phyloP scores from a whole-genome alignment of 768 basidiomycete species.

The Paxillus involutus region DNA sequence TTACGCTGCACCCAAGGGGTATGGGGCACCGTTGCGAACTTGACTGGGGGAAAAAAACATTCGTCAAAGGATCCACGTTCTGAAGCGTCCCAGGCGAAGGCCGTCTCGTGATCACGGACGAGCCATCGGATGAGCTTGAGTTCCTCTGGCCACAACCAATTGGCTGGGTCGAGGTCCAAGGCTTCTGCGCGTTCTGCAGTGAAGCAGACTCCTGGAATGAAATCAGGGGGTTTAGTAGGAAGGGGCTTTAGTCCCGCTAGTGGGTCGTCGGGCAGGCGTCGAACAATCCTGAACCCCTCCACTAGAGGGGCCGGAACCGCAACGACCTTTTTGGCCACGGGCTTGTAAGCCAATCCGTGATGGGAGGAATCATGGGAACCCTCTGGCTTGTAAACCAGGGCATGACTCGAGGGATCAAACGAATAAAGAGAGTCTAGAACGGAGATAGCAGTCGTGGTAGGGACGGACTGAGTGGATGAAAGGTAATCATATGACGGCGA shows the following conservation, averaged over 20 bases:
- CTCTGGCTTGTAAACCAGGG: no score
- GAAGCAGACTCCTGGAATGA: background rate
- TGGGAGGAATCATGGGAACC: no score
- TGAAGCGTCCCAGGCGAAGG: conserved; percentile 38
- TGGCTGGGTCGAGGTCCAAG: background rate
- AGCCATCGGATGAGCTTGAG: background rate
- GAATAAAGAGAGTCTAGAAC: no score
- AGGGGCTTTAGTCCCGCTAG: background rate
- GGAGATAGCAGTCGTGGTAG: no score
- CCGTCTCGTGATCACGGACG: conserved; percentile 18
- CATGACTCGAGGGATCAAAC: no score
- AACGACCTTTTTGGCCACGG: background rate
- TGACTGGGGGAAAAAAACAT: conserved; percentile 33
- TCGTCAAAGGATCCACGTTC: conserved; percentile 34
- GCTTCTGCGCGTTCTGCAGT: background rate
- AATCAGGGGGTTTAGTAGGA: background rate
- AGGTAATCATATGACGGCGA: no score
- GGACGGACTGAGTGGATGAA: no score
- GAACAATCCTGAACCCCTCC: background rate
- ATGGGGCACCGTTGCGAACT: conserved; percentile 34
- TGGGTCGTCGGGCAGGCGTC: background rate
- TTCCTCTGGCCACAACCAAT: background rate
- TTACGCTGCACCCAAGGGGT: conserved; percentile 33
- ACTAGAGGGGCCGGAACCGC: background rate
- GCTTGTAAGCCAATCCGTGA: no score